Evolutionary conservation across 2,329 filamentous ascomycete species (phyloP), one percentile per base, ranked within the genome.

Genomic region (Exophiala phaeomuriformis): DNA sequence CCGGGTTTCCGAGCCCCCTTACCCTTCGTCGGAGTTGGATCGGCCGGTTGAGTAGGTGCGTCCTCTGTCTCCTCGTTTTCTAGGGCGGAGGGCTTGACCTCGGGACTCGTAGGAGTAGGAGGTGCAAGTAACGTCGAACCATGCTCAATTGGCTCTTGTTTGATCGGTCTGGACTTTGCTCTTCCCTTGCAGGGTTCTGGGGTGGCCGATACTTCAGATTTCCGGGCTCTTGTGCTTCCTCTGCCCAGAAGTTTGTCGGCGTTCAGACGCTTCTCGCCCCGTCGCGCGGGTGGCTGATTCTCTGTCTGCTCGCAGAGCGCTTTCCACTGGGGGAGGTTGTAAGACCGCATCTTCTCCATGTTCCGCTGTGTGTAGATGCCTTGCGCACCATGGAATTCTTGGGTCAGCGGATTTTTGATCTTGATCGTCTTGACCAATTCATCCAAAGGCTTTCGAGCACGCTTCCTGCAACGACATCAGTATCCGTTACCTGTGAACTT

Each of bases 291-390:
- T 6, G 93, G 93, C 65, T 97, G 93, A 68, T 98, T 90, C 64
- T 95, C 90, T 67, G 88, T 90, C 71, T 96, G 90, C 59, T 96
- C 88, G 67, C 90, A 96, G 37, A 97, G 78, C 51, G 88, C 81
- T 62, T 90, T 88, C 93, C 93, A 98, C 70, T 98, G 90, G 0
- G 91, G 91, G 3, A 98, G 77, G 63, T 96, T 98, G 74, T 98
- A 98, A 9, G 90, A 90, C 67, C 93, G 82, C 68, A 94, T 89
- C 71, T 96, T 94, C 65, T 97, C 84, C 55, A 98, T 90, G 67
- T 98, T 98, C 66, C 93, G 88, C 69, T 98, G 93, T 35, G 91
- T 91, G 68, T 96, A 98, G 52, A 88, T 94, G 52, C 93, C 94
- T 67, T 91, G 89, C 48, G 88, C 89, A 40, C 93, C 93, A 77